phyloP scores from a whole-genome alignment of 306 rosid genomes.

The Malus sieversii region DNA sequence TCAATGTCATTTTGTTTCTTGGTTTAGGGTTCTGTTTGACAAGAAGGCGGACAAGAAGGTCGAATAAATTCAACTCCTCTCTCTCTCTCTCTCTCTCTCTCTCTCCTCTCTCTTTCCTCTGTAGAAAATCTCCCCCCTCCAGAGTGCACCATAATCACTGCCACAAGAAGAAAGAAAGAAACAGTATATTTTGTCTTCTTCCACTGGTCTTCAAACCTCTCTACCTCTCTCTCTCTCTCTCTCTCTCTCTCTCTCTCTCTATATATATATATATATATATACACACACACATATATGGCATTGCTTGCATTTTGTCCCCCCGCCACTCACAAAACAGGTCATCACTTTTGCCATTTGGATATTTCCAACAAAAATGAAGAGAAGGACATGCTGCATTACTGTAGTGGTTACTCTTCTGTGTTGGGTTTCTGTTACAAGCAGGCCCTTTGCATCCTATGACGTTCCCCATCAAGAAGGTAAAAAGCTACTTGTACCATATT shows the following conservation, averaged over 20 bases:
- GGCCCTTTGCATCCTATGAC: neutral
- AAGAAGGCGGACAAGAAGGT: neutral
- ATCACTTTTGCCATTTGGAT: neutral
- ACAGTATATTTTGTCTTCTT: neutral
- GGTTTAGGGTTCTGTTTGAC: conserved; percentile 1
- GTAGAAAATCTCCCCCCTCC: no score
- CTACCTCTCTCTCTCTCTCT: neutral
- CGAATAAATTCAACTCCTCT: neutral
- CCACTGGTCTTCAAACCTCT: neutral
- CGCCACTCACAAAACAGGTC: neutral
- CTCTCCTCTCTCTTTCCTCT: no score
- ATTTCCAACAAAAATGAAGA: conserved; percentile 10
- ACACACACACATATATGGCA: neutral
- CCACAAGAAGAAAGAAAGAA: neutral
- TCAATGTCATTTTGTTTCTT: neutral
- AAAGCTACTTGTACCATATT: neutral
- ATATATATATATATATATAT: no score
- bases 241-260: conserved; percentile 15
- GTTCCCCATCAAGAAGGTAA: conserved; percentile 12
- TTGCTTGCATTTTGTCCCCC: neutral
- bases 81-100: no score
- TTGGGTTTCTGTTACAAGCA: conserved; percentile 20
- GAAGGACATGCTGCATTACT: neutral
- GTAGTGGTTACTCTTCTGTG: conserved; percentile 1
- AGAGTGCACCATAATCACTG: neutral